Evolutionary conservation across 805 yeast genomes (phyloP).

Genomic region (Saccharomycopsis selenospora): DNA sequence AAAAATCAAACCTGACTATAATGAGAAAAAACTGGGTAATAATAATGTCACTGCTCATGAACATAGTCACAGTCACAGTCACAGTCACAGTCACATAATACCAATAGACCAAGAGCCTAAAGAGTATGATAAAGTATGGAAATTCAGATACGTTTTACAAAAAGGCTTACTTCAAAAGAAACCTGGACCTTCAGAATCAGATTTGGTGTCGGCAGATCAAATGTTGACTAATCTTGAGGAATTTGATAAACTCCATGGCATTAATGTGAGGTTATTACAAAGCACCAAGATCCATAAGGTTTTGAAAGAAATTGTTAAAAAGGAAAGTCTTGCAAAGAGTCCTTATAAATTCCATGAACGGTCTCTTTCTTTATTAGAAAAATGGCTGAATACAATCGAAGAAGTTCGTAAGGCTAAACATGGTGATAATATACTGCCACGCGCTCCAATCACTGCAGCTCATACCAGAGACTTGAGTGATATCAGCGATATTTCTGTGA

Average conservation of each 20-base stretch:
- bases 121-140: constrained; percentile 13
- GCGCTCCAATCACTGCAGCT: not conserved
- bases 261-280: constrained; percentile 7
- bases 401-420: constrained; percentile 16
- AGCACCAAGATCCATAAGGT: constrained; percentile 18
- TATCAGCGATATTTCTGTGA: constrained; percentile 9
- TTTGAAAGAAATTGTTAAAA: constrained; percentile 16
- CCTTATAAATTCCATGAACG: constrained; percentile 9
- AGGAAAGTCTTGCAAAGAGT: constrained; percentile 3
- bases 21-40: not conserved
- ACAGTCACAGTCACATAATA: constrained; percentile 1
- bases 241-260: not conserved
- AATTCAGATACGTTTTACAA: constrained; percentile 16
- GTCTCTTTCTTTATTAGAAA: constrained; percentile 4
- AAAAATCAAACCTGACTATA: not conserved
- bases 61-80: not conserved
- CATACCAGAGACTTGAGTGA: constrained; percentile 15
- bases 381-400: constrained; percentile 14
- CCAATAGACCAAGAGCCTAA: constrained; percentile 1
- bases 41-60: not conserved
- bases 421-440: not conserved
- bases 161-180: constrained; percentile 18
- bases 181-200: constrained; percentile 7
- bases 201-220: constrained; percentile 1
- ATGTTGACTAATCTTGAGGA: constrained; percentile 9